Evolutionary conservation across 768 basidiomycete genomes (phyloP).

Genomic region (Flagelloscypha sp.): DNA sequence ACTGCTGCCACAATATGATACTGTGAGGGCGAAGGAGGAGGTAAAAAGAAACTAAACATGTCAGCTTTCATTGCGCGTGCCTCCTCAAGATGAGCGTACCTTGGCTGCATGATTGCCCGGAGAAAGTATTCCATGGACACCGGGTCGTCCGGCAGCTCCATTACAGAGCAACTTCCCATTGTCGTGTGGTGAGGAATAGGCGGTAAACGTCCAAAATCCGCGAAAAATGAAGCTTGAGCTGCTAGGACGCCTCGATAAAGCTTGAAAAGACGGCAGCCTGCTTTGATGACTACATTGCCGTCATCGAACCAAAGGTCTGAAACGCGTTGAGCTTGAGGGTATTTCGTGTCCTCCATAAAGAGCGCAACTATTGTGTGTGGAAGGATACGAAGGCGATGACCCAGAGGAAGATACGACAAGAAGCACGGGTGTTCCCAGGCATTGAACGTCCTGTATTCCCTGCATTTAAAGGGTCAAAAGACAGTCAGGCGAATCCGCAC

Average conservation of each 20-base stretch:
- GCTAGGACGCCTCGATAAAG: conserved; percentile 5
- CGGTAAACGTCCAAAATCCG: conserved; percentile 1
- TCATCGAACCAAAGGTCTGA: conserved; percentile 6
- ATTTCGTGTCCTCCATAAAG: too few relatives aligned
- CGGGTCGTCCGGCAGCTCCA: conserved; percentile 1
- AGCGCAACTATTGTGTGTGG: too few relatives aligned
- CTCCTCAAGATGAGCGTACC: too few relatives aligned
- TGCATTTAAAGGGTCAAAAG: too few relatives aligned
- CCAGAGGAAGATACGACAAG: too few relatives aligned
- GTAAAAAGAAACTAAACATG: conserved; percentile 14
- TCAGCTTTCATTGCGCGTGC: not conserved
- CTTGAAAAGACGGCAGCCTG: too few relatives aligned
- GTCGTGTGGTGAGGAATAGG: conserved; percentile 6
- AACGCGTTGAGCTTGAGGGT: not conserved
- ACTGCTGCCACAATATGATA: conserved; percentile 3
- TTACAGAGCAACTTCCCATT: conserved; percentile 6
- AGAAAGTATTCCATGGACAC: conserved; percentile 3
- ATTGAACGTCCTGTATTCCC: too few relatives aligned
- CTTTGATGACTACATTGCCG: conserved; percentile 6
- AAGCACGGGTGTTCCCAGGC: too few relatives aligned
- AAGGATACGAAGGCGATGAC: too few relatives aligned
- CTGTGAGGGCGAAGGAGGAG: conserved; percentile 12
- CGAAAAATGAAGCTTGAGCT: conserved; percentile 4
- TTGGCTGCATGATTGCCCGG: too few relatives aligned
- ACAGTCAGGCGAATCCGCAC: too few relatives aligned